These are phyloP conservation scores for Phylloporus sp. DNA, from an alignment of 768 basidiomycete species.

Conservation along the genomic window DNA sequence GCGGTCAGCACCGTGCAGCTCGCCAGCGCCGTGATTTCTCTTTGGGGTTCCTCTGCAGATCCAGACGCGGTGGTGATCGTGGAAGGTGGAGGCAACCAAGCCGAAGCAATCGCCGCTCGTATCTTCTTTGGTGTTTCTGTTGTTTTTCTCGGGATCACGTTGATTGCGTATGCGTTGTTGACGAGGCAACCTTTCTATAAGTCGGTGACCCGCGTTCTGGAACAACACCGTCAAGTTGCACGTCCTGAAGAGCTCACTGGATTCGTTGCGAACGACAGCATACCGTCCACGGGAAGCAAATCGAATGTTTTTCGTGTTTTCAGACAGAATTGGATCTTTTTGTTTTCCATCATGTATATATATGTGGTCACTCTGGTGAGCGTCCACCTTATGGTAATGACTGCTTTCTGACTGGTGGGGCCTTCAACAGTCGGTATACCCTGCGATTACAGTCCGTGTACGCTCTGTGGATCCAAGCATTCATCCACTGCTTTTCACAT, in stretches of 20 bases:
- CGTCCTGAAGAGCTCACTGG: conserved; percentile 27
- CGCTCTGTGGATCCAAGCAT: conserved; percentile 56
- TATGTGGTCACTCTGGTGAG: conserved; percentile 79
- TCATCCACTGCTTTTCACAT: conserved; percentile 81
- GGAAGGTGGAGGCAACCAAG: conserved; percentile 36
- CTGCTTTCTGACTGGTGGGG: conserved; percentile 2
- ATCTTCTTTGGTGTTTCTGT: conserved; percentile 72
- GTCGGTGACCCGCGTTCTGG: conserved; percentile 45
- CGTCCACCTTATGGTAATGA: background rate
- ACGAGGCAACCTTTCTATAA: conserved; percentile 57
- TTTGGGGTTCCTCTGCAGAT: conserved; percentile 41
- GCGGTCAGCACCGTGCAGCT: conserved; percentile 77
- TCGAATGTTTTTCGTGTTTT: conserved; percentile 49
- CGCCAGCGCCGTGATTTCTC: conserved; percentile 54
- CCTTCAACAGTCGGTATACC: conserved; percentile 69
- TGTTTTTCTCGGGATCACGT: conserved; percentile 54
- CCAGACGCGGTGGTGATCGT: conserved; percentile 15
- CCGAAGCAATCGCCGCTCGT: conserved; percentile 68
- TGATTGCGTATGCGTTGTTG: conserved; percentile 56
- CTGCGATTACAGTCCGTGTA: conserved; percentile 79
- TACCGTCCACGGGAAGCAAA: conserved; percentile 33
- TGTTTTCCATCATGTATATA: conserved; percentile 70
- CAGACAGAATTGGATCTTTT: conserved; percentile 62
- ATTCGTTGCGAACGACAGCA: conserved; percentile 34
- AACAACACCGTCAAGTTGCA: conserved; percentile 31